A percentile compares a stretch with the other conserved stretches of the same genome.
Evolutionary conservation across 768 basidiomycete genomes (phyloP).

Genomic region (Tubosaeta sp.): DNA sequence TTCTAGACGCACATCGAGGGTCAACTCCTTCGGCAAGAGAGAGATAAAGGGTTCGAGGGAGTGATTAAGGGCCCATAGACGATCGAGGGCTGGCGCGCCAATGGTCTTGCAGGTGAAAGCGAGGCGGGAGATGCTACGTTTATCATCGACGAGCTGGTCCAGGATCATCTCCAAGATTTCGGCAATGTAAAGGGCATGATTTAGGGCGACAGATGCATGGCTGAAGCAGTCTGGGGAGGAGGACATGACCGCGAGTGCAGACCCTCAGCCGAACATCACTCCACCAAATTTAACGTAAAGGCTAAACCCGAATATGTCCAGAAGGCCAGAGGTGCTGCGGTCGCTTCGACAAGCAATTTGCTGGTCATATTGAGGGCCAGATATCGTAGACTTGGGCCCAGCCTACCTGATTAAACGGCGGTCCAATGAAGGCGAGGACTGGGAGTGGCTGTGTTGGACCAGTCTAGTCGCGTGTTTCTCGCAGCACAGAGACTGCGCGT

Average conservation of each 20-base stretch:
- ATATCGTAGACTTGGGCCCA: no score
- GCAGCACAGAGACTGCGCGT: slow-evolving; percentile 2
- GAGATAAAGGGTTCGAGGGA: slow-evolving; percentile 24
- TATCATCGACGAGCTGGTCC: slow-evolving; percentile 17
- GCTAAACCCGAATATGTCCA: not conserved
- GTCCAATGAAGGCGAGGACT: not conserved
- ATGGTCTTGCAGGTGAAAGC: slow-evolving; percentile 20
- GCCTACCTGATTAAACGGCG: not conserved
- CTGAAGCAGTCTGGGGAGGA: not conserved
- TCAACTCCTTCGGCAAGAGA: slow-evolving; percentile 18
- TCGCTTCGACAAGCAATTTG: not conserved
- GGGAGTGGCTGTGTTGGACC: slow-evolving; percentile 26
- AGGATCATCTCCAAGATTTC: slow-evolving; percentile 23
- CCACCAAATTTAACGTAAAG: slow-evolving; percentile 7
- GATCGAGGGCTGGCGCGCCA: slow-evolving; percentile 20
- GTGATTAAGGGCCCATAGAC: slow-evolving; percentile 21
- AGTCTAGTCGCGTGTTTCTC: slow-evolving; percentile 22
- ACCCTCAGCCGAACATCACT: not conserved
- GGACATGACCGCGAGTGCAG: slow-evolving; percentile 5
- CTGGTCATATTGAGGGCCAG: not conserved
- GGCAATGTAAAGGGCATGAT: slow-evolving; percentile 14
- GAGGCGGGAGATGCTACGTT: slow-evolving; percentile 13
- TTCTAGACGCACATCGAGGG: slow-evolving; percentile 15
- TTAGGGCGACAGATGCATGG: not conserved
- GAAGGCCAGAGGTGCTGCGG: not conserved